Percentiles rank a stretch among this genome's conserved stretches.
These are phyloP conservation scores for Chalciporus sp. DNA, from an alignment of 1,284 basidiomycete genomes.

Conservation along the genomic window DNA sequence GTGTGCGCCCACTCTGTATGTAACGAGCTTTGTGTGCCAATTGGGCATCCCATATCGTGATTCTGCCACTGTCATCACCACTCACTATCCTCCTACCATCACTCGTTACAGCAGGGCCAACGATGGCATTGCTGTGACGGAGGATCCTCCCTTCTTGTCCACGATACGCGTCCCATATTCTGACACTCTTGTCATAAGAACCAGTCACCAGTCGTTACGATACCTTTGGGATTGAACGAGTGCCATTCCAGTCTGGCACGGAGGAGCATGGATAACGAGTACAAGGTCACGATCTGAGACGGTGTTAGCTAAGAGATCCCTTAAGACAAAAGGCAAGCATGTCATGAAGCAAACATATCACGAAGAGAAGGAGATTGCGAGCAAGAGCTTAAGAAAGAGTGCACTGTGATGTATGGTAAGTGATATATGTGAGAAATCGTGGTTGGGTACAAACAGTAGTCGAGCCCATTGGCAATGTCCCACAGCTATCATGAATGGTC, in stretches of 20 bases:
- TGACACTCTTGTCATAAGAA: not conserved
- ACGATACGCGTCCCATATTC: not conserved
- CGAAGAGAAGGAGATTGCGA: not conserved
- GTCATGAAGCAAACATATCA: not conserved
- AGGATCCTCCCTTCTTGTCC: too few relatives aligned
- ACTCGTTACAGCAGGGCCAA: not conserved
- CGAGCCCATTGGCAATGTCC: slow-evolving; percentile 2
- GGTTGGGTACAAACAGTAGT: slow-evolving; percentile 13
- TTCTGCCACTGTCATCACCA: not conserved
- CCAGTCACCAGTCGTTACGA: not conserved
- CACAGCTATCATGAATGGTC: not conserved
- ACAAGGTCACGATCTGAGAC: too few relatives aligned
- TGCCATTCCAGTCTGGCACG: too few relatives aligned
- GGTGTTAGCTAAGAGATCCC: too few relatives aligned
- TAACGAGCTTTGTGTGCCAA: not conserved
- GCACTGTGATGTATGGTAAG: slow-evolving; percentile 7
- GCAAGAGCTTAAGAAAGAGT: not conserved
- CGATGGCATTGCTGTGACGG: not conserved
- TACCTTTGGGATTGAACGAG: too few relatives aligned
- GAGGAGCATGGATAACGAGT: too few relatives aligned
- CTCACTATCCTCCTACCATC: slow-evolving; percentile 5
- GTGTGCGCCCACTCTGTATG: not conserved
- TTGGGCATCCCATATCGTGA: slow-evolving; percentile 9
- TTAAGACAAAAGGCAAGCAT: not conserved
- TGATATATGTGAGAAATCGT: rapidly evolving